phyloP scores from a whole-genome alignment of 441 rosid genomes.

The Eutrema salsugineum region DNA sequence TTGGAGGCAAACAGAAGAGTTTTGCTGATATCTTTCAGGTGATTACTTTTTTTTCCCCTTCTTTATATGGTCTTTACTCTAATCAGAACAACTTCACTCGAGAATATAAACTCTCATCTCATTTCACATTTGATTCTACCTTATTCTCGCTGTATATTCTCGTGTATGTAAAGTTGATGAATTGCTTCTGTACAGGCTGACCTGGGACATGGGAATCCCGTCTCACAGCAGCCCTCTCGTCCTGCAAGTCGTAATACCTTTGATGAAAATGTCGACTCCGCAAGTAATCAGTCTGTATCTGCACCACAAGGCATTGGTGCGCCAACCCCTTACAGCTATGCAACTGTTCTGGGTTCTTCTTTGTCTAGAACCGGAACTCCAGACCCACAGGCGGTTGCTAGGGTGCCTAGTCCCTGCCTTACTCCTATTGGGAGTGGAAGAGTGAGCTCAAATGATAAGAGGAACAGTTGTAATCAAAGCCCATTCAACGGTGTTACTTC shows the following conservation, averaged over 20 bases:
- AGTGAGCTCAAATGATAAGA: slow-evolving; percentile 52
- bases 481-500: slow-evolving; percentile 55
- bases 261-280: slow-evolving; percentile 49
- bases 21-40: slow-evolving; percentile 88
- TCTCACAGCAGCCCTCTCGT: slow-evolving; percentile 61
- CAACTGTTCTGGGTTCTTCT: slow-evolving; percentile 73
- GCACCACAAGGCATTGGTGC: slow-evolving; percentile 47
- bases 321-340: slow-evolving; percentile 62
- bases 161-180: neutral
- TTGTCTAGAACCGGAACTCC: slow-evolving; percentile 82
- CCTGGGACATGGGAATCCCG: slow-evolving; percentile 42
- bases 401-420: slow-evolving; percentile 82
- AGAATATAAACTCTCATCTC: neutral
- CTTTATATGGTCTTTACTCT: no score
- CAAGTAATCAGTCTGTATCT: slow-evolving; percentile 49
- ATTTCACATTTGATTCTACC: neutral
- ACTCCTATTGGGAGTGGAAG: slow-evolving; percentile 89
- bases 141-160: slow-evolving; percentile 7
- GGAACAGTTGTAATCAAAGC: slow-evolving; percentile 42
- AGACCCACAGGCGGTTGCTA: slow-evolving; percentile 71
- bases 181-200: slow-evolving; percentile 55
- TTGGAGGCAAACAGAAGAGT: slow-evolving; percentile 76
- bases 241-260: slow-evolving; percentile 84
- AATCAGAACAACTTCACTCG: no score
- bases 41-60: no score